phyloP scores from a whole-genome alignment of 73 alveolate genomes.

The Tetrahymena thermophila region DNA sequence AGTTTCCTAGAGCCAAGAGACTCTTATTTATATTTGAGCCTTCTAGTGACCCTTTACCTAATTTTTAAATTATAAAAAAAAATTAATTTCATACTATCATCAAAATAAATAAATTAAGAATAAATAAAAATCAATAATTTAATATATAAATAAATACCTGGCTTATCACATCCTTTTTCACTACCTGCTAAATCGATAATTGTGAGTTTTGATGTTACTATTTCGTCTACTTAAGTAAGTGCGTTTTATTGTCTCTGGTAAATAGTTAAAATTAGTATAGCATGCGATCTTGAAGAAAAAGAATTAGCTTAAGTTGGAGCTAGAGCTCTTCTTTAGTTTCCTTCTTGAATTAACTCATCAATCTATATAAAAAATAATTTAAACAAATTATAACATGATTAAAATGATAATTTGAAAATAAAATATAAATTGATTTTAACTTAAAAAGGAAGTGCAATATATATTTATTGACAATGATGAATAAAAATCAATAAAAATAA shows the following conservation, averaged over 20 bases:
- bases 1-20: constrained; percentile 87
- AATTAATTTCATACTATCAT: too few species aligned
- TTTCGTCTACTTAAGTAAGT: constrained; percentile 64
- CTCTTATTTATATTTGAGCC: constrained; percentile 92
- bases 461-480: too few species aligned
- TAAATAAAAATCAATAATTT: too few species aligned
- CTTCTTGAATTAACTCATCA: constrained; percentile 57
- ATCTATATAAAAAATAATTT: background rate
- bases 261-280: constrained; percentile 79
- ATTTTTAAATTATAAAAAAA: constrained; percentile 42
- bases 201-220: constrained; percentile 63
- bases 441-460: too few species aligned
- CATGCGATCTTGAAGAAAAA: constrained; percentile 88
- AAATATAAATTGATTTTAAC: background rate
- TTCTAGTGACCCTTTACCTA: constrained; percentile 88
- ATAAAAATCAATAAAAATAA: too few species aligned
- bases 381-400: background rate
- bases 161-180: constrained; percentile 91
- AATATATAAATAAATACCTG: constrained; percentile 54
- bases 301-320: constrained; percentile 93
- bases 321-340: constrained; percentile 83
- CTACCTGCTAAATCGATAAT: constrained; percentile 97
- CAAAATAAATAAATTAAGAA: too few species aligned
- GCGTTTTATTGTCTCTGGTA: constrained; percentile 71
- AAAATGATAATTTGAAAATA: background rate